A percentile compares a stretch with the other conserved stretches of the same genome.
Evolutionary conservation across 805 yeast genomes (phyloP).

Genomic region (Allodekkera sacchari): DNA sequence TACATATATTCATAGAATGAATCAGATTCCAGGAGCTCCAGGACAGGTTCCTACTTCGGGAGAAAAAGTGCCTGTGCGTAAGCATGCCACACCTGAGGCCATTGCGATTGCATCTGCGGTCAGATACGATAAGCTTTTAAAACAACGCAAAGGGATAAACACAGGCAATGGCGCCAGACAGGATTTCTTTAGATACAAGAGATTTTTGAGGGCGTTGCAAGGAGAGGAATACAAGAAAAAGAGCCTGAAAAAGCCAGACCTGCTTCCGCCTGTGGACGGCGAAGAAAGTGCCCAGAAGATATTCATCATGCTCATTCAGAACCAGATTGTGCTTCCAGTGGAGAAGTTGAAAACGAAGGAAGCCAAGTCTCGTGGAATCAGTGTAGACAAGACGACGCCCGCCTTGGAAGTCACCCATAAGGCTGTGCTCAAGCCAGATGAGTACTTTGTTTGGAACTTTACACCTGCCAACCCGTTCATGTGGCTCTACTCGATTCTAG

Average conservation of each 20-base stretch:
- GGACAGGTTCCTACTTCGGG: slow-evolving; percentile 3
- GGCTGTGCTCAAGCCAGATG: slow-evolving; percentile 54
- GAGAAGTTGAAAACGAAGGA: slow-evolving; percentile 63
- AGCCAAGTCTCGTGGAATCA: slow-evolving; percentile 52
- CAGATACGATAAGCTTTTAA: slow-evolving; percentile 57
- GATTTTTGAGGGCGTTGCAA: slow-evolving; percentile 70
- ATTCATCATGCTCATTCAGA: slow-evolving; percentile 61
- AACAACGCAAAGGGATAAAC: slow-evolving; percentile 64
- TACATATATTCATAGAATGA: too few relatives aligned
- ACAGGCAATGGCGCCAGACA: slow-evolving; percentile 52
- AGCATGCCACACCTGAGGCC: slow-evolving; percentile 43
- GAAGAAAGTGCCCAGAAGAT: slow-evolving; percentile 52
- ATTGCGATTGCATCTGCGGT: slow-evolving; percentile 64
- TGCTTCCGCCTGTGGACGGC: slow-evolving; percentile 36
- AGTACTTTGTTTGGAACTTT: slow-evolving; percentile 80
- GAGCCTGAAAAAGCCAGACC: slow-evolving; percentile 23
- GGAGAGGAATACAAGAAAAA: slow-evolving; percentile 56
- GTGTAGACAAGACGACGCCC: slow-evolving; percentile 57
- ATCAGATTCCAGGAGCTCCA: too few relatives aligned
- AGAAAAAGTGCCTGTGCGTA: slow-evolving; percentile 16
- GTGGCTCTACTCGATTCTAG: slow-evolving; percentile 52
- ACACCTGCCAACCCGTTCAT: slow-evolving; percentile 63
- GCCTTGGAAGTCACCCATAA: slow-evolving; percentile 44
- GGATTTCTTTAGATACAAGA: slow-evolving; percentile 82
- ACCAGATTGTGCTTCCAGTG: slow-evolving; percentile 69